Percentiles rank a stretch among this genome's conserved stretches.
Evolutionary conservation across 768 basidiomycete genomes (phyloP).

Genomic region (Lentinula edodes): DNA sequence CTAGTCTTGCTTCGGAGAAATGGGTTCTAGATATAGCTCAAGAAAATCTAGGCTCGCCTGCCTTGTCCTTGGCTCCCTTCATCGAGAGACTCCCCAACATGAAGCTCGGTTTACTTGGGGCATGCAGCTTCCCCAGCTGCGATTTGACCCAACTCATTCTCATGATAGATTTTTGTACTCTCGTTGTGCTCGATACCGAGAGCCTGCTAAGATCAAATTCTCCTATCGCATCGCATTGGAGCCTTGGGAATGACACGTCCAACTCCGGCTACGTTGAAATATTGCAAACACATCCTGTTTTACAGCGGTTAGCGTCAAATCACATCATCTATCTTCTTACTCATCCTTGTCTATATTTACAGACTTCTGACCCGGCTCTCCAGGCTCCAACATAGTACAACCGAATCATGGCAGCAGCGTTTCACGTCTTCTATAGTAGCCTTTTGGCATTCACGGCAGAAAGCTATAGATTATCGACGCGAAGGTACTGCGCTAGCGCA

Average conservation of each 20-base stretch:
- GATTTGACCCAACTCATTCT: slow-evolving; percentile 52
- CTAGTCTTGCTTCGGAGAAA: slow-evolving; percentile 26
- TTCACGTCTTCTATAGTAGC: slow-evolving; percentile 19
- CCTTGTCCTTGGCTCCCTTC: background rate
- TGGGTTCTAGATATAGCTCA: slow-evolving; percentile 10
- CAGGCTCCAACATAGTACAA: background rate
- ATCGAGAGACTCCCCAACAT: slow-evolving; percentile 15
- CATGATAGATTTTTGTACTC: slow-evolving; percentile 43
- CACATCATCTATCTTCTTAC: background rate
- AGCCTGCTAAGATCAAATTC: slow-evolving; percentile 16
- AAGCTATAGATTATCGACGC: slow-evolving; percentile 19
- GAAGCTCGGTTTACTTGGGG: slow-evolving; percentile 48
- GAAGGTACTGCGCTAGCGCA: slow-evolving; percentile 25
- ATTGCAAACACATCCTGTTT: background rate
- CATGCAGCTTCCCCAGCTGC: slow-evolving; percentile 54
- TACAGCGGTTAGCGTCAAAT: background rate
- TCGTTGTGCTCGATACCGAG: slow-evolving; percentile 32
- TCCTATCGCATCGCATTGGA: slow-evolving; percentile 16
- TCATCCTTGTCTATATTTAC: background rate
- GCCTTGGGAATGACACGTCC: slow-evolving; percentile 7
- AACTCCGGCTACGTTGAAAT: background rate
- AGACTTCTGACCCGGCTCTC: background rate
- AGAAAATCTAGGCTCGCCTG: background rate
- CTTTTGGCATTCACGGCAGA: slow-evolving; percentile 29
- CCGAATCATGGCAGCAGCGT: background rate